Conservation (phyloP, 805 yeast genomes). For the Priceomyces fermenticarens region DNA sequence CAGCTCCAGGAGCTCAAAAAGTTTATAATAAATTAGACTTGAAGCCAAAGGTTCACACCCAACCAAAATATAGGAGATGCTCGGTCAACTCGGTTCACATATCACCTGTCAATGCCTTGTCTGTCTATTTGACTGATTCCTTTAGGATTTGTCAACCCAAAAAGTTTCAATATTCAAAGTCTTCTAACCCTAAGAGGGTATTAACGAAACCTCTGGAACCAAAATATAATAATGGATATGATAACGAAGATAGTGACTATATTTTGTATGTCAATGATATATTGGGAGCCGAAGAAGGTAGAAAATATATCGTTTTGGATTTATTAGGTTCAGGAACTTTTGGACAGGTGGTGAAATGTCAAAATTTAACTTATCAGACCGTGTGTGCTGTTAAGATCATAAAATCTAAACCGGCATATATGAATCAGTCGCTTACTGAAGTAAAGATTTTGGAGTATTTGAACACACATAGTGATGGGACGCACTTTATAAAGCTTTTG, state of each 20-base stretch:
- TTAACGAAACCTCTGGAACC: constrained; percentile 91
- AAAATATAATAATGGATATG: constrained; percentile 73
- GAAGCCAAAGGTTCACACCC: constrained; percentile 56
- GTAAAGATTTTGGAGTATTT: constrained; percentile 81
- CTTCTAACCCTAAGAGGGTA: constrained; percentile 87
- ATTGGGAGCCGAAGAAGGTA: constrained; percentile 78
- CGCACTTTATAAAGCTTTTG: constrained; percentile 70
- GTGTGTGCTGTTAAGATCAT: constrained; percentile 93
- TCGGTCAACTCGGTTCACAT: constrained; percentile 60
- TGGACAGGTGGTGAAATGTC: constrained; percentile 97
- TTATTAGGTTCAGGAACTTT: constrained; percentile 95
- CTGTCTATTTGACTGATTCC: constrained; percentile 73
- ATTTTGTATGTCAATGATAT: constrained; percentile 93
- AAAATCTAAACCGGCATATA: constrained; percentile 85
- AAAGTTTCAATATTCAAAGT: constrained; percentile 72
- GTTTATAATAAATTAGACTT: constrained; percentile 49
- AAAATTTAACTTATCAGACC: constrained; percentile 72
- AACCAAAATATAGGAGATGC: constrained; percentile 70
- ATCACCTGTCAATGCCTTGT: constrained; percentile 79
- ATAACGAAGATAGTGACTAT: constrained; percentile 86
- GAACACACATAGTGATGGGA: constrained; percentile 62
- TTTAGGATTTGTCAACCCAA: constrained; percentile 80
- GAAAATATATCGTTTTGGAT: constrained; percentile 86
- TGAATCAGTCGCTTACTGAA: constrained; percentile 89
- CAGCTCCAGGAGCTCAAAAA: constrained; percentile 48